Percentiles rank a stretch among this genome's conserved stretches.
These are phyloP conservation scores for Sanguinoderma infundibulare DNA, from an alignment of 1,284 basidiomycete species.

Conservation along the genomic window DNA sequence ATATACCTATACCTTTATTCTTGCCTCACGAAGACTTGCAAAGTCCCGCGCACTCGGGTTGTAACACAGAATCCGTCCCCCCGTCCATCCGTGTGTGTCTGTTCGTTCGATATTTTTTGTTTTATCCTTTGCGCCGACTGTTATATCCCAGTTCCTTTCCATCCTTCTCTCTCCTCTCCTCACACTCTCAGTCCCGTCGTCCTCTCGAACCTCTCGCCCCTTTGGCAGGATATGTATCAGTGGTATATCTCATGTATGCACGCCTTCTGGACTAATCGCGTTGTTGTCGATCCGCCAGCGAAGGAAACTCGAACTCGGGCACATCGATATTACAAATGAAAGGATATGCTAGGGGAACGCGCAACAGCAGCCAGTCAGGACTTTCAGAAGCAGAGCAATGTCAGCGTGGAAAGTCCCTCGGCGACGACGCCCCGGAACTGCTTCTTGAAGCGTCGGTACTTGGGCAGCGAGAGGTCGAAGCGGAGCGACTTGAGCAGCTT, in stretches of 20 bases:
- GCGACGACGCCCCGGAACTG: constrained; percentile 52
- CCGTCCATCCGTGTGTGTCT: constrained; percentile 3
- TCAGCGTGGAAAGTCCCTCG: constrained; percentile 42
- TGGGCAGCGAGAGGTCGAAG: constrained; percentile 52
- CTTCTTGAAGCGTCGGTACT: constrained; percentile 44
- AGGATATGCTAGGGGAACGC: too few relatives aligned
- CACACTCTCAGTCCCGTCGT: not conserved
- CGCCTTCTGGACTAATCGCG: constrained; percentile 25
- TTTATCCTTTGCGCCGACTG: constrained; percentile 10
- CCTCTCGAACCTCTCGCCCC: not conserved
- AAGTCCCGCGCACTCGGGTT: constrained; percentile 19
- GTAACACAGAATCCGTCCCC: constrained; percentile 14
- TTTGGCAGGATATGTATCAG: constrained; percentile 29
- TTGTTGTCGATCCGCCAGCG: constrained; percentile 12
- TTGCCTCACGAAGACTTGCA: constrained; percentile 10
- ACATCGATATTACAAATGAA: too few relatives aligned
- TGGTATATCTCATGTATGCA: constrained; percentile 30
- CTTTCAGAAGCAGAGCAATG: constrained; percentile 24
- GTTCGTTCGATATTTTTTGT: not conserved
- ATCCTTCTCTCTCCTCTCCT: not conserved
- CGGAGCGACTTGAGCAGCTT: constrained; percentile 52
- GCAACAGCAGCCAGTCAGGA: too few relatives aligned
- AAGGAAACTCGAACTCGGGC: too few relatives aligned
- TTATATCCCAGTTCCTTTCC: constrained; percentile 10
- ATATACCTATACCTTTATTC: constrained; percentile 21